phyloP scores from a whole-genome alignment of 257 asterid species.

The Salvia rosmarinus region DNA sequence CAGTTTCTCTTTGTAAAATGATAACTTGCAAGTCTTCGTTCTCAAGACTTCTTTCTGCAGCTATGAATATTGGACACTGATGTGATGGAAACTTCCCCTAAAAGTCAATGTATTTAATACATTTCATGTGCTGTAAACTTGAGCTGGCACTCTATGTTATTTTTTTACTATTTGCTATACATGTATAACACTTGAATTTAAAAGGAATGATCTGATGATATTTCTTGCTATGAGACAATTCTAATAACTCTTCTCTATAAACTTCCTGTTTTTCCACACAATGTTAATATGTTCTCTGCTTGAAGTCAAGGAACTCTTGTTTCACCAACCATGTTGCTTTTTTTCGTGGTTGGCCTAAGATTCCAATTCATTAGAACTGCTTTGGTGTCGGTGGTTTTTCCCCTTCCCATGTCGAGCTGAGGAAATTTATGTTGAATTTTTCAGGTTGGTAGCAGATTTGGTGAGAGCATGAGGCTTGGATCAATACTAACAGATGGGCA shows the following conservation, averaged over 20 bases:
- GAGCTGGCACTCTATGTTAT: constrained; percentile 5
- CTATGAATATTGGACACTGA: not conserved
- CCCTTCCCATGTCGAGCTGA: not conserved
- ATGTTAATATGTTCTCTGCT: no score
- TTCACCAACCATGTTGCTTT: no score
- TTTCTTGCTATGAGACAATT: not conserved
- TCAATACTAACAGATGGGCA: constrained; percentile 93
- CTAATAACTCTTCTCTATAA: no score
- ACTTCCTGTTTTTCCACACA: no score
- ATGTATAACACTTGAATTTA: no score
- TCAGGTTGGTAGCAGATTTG: constrained; percentile 98
- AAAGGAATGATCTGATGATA: no score
- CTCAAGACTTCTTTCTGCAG: not conserved
- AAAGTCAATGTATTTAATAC: not conserved
- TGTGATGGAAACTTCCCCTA: not conserved
- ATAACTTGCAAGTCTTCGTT: not conserved
- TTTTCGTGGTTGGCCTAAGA: no score
- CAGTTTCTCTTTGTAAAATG: not conserved
- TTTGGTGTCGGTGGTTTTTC: no score
- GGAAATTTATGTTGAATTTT: constrained; percentile 24
- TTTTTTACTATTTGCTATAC: not conserved
- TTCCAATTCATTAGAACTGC: no score
- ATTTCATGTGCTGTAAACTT: not conserved
- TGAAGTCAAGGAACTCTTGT: no score
- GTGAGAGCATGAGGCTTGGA: constrained; percentile 95